Base-by-base conservation (phyloP, 2,329 filamentous ascomycete genomes). In the Phyllosticta citriasiana region DNA sequence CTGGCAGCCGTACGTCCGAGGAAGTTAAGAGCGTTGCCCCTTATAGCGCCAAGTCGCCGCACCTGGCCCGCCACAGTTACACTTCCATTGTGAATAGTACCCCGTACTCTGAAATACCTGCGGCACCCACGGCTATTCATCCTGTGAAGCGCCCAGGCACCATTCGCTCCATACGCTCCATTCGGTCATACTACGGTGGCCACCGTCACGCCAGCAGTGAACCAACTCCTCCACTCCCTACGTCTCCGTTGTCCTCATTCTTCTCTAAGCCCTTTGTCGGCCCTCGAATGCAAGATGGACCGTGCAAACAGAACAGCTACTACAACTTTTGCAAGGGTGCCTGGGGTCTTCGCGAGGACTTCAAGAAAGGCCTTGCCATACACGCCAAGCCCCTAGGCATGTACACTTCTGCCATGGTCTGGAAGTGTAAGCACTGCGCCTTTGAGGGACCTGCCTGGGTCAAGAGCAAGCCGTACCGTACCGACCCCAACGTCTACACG, bases 321-420 rank as follows among this genome's bases (percentile, higher is more conserved):
- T 74, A 71, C 70, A 73, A 73, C 22, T 76, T 75, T 66, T 76
- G 73, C 66, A 74, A 74, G 67, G 73, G 73, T 35, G 69, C 73
- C 2, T 75, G 73, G 73, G 67, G 67, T 1, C 64, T 69, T 2
- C 69, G 72, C 35, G 71, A 72, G 63, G 71, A 74, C 14, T 22
- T 64, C 2, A 70, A 68, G 25, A 72, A 72, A n/a, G 73, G 72
- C 0, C 65, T 76, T 0, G 35, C 47, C 0, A 47, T 72, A 4
- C 68, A 71, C 53, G 68, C 65, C 1, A 66, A 69, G 19, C 73
- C 73, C 0, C 66, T 65, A 2, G 74, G 74, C 35, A 67, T 72
- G 68, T 75, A 73, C 65, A 71, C 66, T 51, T 68, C 64, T 6
- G 64, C 63, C 9, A 67, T 70, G n/a, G 62, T 72, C 24, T 75